Conservation (phyloP, 2,329 filamentous ascomycete species). For the Trichoderma sp. region DNA sequence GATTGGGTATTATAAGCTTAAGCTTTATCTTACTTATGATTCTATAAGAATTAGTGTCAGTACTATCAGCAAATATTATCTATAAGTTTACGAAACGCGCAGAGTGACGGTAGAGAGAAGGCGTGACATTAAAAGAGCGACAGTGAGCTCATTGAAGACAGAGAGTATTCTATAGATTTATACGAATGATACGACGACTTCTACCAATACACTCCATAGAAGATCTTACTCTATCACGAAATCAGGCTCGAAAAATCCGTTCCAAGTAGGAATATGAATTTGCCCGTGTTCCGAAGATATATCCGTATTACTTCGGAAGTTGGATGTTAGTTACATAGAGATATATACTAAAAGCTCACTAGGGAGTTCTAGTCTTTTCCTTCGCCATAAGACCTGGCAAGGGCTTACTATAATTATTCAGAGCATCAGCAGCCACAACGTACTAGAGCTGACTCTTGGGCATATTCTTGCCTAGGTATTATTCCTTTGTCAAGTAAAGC, state of each 20-base stretch:
- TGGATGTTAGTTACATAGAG: neutral
- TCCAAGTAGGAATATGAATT: neutral
- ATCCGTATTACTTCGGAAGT: neutral
- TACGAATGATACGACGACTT: no score
- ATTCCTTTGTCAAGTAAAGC: neutral
- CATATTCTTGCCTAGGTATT: no score
- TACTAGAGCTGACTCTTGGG: neutral
- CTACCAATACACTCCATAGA: no score
- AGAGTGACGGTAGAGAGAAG: neutral
- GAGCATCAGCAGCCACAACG: neutral
- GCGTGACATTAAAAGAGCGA: rapidly evolving
- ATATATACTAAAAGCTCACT: neutral
- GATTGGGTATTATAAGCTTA: neutral
- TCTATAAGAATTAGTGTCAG: neutral
- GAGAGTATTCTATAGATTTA: no score
- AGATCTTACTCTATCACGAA: no score
- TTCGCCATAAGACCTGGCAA: neutral
- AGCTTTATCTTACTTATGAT: neutral
- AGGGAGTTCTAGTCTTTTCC: neutral
- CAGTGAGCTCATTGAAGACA: neutral
- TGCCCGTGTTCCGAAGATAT: neutral
- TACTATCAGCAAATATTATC: neutral
- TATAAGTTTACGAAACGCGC: neutral
- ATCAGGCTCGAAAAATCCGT: no score
- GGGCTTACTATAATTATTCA: neutral